Evolutionary conservation across 352 stramenopile species (phyloP).

Genomic region (Phytopythium boreale): DNA sequence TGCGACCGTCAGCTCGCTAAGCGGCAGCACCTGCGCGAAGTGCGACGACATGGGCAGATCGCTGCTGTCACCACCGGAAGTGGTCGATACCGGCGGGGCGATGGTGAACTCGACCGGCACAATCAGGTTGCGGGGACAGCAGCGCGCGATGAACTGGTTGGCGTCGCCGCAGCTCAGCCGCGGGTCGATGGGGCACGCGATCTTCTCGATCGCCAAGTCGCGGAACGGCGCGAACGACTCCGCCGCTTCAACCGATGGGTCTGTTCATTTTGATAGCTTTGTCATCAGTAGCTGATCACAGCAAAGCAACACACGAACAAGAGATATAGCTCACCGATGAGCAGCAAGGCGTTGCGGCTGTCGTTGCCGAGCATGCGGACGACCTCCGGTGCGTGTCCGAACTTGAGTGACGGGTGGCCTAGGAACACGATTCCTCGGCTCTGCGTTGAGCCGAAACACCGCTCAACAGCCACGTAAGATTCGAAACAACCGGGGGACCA

Average conservation of each 20-base stretch:
- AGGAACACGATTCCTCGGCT: constrained; percentile 77
- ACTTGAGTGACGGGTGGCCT: constrained; percentile 59
- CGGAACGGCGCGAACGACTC: constrained; percentile 57
- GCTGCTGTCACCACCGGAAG: constrained; percentile 5
- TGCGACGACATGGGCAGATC: constrained; percentile 43
- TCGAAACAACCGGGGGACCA: background rate
- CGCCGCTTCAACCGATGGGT: constrained; percentile 51
- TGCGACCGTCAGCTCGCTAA: constrained; percentile 68
- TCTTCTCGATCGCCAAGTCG: constrained; percentile 68
- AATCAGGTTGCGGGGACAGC: constrained; percentile 64
- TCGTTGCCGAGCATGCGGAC: constrained; percentile 59
- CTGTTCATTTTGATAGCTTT: constrained; percentile 13
- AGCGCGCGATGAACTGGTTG: constrained; percentile 84
- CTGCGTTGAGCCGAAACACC: constrained; percentile 16
- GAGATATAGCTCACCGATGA: constrained; percentile 44
- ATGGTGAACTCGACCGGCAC: constrained; percentile 61
- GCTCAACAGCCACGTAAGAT: background rate
- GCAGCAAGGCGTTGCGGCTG: constrained; percentile 59
- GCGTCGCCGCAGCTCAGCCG: constrained; percentile 79
- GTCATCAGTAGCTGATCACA: background rate
- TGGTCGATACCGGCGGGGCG: constrained; percentile 5
- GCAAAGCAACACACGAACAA: background rate
- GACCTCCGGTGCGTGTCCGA: constrained; percentile 48
- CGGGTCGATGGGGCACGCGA: constrained; percentile 72
- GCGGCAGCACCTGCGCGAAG: constrained; percentile 66